A percentile compares a stretch with the other conserved stretches of the same genome.
These are phyloP conservation scores for Dactylis glomerata DNA, from an alignment of 176 grass and related monocot species.

Conservation along the genomic window DNA sequence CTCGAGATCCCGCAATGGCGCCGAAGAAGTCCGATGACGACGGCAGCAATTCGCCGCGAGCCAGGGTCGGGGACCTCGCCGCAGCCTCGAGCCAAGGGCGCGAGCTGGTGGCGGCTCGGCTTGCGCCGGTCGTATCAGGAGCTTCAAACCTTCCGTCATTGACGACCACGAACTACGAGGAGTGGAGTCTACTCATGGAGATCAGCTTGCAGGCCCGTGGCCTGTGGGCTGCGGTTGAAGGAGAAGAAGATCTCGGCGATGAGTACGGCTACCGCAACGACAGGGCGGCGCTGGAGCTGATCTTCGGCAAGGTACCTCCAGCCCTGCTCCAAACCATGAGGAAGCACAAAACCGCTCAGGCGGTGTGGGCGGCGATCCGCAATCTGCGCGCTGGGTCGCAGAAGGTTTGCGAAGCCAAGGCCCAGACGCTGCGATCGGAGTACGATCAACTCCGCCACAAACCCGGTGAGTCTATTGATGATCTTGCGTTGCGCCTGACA, in stretches of 20 bases:
- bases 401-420: background rate
- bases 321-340: too few relatives aligned
- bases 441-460: background rate
- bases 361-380: background rate
- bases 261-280: background rate
- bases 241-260: background rate
- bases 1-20: too few relatives aligned
- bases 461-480: background rate
- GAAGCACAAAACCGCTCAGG: background rate
- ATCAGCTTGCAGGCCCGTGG: background rate
- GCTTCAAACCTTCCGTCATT: background rate
- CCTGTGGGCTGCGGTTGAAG: background rate
- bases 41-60: too few relatives aligned
- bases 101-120: background rate
- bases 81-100: background rate
- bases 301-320: background rate
- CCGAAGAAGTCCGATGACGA: too few relatives aligned
- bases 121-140: background rate
- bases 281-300: background rate
- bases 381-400: background rate
- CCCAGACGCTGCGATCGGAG: background rate
- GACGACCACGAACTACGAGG: background rate
- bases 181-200: background rate
- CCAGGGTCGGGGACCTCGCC: background rate
- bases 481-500: background rate